A percentile compares a stretch with the other conserved stretches of the same genome.
Evolutionary conservation across 805 yeast species (phyloP).

Genomic region (Candida endomychidarum): DNA sequence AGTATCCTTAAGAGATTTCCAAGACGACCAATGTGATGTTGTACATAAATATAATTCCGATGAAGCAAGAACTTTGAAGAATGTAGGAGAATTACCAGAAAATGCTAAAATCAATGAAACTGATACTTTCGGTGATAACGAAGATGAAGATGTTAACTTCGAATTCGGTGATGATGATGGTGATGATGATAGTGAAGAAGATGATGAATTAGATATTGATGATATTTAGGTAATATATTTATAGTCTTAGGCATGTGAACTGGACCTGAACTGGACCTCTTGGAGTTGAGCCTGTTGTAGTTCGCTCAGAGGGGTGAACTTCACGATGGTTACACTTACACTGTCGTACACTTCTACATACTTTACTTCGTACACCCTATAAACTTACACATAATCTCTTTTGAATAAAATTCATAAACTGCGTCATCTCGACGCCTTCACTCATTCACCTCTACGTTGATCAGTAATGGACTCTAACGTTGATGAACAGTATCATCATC

Average conservation of each 20-base stretch:
- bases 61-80: slow-evolving; percentile 95
- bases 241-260: background rate
- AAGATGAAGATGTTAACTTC: slow-evolving; percentile 96
- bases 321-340: too few relatives aligned
- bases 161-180: slow-evolving; percentile 94
- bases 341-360: too few relatives aligned
- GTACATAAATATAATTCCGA: slow-evolving; percentile 95
- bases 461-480: too few relatives aligned
- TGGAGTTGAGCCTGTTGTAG: too few relatives aligned
- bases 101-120: slow-evolving; percentile 96
- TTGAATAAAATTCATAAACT: too few relatives aligned
- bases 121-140: slow-evolving; percentile 94
- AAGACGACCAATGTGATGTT: slow-evolving; percentile 97
- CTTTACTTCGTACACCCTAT: too few relatives aligned
- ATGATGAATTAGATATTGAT: slow-evolving; percentile 82
- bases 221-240: slow-evolving; percentile 60
- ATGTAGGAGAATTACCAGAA: slow-evolving; percentile 96
- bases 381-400: too few relatives aligned
- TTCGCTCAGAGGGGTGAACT: too few relatives aligned
- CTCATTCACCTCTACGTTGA: background rate
- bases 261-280: background rate
- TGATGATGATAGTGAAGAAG: slow-evolving; percentile 68
- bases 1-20: slow-evolving; percentile 96
- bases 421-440: too few relatives aligned
- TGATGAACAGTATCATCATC: too few relatives aligned